Percentiles rank a stretch among this genome's conserved stretches.
Conservation (phyloP, 2,329 filamentous ascomycete genomes). For the Rhinocladiella similis region DNA sequence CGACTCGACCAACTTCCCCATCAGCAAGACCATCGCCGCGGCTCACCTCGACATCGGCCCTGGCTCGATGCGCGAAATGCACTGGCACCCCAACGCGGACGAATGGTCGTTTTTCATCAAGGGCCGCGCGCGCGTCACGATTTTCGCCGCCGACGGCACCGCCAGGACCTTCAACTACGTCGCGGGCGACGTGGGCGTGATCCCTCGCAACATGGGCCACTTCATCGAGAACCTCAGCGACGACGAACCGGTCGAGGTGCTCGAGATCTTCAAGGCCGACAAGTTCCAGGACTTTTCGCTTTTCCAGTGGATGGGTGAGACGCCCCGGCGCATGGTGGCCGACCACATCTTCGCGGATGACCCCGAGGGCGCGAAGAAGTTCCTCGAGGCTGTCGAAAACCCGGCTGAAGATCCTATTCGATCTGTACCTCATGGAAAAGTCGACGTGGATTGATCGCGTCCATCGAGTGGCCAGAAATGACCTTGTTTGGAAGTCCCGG, state of each 20-base stretch:
- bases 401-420: constrained; percentile 48
- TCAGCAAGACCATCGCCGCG: constrained; percentile 71
- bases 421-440: background rate
- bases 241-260: constrained; percentile 72
- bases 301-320: constrained; percentile 75
- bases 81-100: constrained; percentile 78
- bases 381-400: constrained; percentile 62
- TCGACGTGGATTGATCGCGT: background rate
- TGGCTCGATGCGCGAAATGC: constrained; percentile 73
- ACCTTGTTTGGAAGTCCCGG: no score
- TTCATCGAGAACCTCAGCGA: constrained; percentile 77
- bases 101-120: constrained; percentile 80
- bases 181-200: constrained; percentile 74
- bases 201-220: constrained; percentile 75
- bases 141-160: constrained; percentile 68
- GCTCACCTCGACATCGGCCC: constrained; percentile 71
- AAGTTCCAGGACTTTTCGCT: constrained; percentile 72
- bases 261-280: constrained; percentile 73
- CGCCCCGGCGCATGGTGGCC: constrained; percentile 63
- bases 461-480: no score
- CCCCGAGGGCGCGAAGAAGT: constrained; percentile 60
- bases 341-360: constrained; percentile 68
- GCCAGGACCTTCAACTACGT: constrained; percentile 76
- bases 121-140: constrained; percentile 70
- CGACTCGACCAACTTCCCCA: constrained; percentile 73